A percentile compares a stretch with the other conserved stretches of the same genome.
Conservation (phyloP, 805 yeast genomes). For the Kodamaea kaohsiungensis region DNA sequence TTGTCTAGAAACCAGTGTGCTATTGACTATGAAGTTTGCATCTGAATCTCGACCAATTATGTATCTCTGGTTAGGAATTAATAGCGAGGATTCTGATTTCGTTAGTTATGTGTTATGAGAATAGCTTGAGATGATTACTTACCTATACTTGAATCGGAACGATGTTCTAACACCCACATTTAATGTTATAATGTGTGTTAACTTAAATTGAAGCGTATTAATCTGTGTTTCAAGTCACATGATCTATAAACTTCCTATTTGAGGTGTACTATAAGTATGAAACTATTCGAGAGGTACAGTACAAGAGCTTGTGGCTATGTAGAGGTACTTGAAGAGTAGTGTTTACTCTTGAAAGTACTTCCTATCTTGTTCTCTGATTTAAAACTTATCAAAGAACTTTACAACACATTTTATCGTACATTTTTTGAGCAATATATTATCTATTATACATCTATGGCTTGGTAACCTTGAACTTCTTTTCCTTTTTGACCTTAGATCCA, state of each 20-base stretch:
- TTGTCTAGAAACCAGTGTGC: constrained; percentile 31
- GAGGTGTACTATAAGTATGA: no score
- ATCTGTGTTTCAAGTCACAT: not conserved
- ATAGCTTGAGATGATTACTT: not conserved
- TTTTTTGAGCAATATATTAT: not conserved
- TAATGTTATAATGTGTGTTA: no score
- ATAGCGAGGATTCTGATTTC: not conserved
- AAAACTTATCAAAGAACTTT: no score
- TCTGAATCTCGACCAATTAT: constrained; percentile 32
- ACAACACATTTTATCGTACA: no score
- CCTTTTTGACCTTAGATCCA: constrained; percentile 11
- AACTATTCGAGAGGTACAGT: no score
- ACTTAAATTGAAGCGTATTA: no score
- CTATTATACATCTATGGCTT: constrained; percentile 7
- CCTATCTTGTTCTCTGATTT: no score
- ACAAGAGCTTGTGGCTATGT: no score
- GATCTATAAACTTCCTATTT: constrained; percentile 2
- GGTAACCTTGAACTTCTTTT: constrained; percentile 17
- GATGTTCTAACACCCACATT: constrained; percentile 3
- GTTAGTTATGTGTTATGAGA: not conserved
- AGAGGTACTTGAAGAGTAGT: no score
- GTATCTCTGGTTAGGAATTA: constrained; percentile 15
- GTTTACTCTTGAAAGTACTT: no score
- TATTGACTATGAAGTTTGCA: constrained; percentile 27
- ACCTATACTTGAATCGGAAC: not conserved